These are phyloP conservation scores for Penicillium olsonii DNA, from an alignment of 2,329 filamentous ascomycete genomes.

Conservation along the genomic window DNA sequence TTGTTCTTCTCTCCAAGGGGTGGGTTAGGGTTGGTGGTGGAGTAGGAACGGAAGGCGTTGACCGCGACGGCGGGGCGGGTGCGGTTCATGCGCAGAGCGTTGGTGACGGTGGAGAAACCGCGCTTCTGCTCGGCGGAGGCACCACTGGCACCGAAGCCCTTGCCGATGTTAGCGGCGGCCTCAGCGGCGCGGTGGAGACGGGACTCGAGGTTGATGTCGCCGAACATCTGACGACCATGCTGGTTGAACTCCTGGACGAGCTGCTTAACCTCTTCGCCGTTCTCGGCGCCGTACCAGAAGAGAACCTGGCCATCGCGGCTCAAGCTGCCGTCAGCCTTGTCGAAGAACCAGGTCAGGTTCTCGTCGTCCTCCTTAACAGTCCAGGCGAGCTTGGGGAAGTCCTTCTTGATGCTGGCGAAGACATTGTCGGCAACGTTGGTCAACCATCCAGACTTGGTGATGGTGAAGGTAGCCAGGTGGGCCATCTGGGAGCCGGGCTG, in stretches of 20 bases:
- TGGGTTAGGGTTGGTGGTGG: slow-evolving; percentile 75
- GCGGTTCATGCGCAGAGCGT: slow-evolving; percentile 40
- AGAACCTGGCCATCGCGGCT: slow-evolving; percentile 83
- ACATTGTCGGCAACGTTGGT: slow-evolving; percentile 95
- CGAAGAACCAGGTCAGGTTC: slow-evolving; percentile 97
- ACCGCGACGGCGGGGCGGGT: slow-evolving; percentile 32
- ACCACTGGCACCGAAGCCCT: slow-evolving; percentile 47
- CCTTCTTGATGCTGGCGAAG: slow-evolving; percentile 89
- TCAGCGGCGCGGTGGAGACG: slow-evolving; percentile 76
- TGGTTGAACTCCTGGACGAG: slow-evolving; percentile 83
- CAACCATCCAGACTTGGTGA: slow-evolving; percentile 92
- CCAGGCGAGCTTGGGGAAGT: slow-evolving; percentile 88
- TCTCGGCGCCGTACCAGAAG: slow-evolving; percentile 93
- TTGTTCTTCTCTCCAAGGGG: slow-evolving; percentile 86
- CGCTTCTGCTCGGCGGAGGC: slow-evolving; percentile 62
- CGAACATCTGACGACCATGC: slow-evolving; percentile 82
- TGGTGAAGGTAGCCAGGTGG: slow-evolving; percentile 85
- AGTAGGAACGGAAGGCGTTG: slow-evolving; percentile 41
- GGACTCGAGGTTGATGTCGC: slow-evolving; percentile 85
- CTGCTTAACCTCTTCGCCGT: slow-evolving; percentile 75
- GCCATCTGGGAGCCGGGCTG: slow-evolving; percentile 67
- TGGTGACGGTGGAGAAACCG: slow-evolving; percentile 63
- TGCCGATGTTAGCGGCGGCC: slow-evolving; percentile 61
- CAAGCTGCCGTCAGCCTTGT: slow-evolving; percentile 92
- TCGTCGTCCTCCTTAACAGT: slow-evolving; percentile 96